Percentiles rank a stretch among this genome's conserved stretches.
phyloP scores from a whole-genome alignment of 2,329 filamentous ascomycete genomes.

The Fusarium sp. region DNA sequence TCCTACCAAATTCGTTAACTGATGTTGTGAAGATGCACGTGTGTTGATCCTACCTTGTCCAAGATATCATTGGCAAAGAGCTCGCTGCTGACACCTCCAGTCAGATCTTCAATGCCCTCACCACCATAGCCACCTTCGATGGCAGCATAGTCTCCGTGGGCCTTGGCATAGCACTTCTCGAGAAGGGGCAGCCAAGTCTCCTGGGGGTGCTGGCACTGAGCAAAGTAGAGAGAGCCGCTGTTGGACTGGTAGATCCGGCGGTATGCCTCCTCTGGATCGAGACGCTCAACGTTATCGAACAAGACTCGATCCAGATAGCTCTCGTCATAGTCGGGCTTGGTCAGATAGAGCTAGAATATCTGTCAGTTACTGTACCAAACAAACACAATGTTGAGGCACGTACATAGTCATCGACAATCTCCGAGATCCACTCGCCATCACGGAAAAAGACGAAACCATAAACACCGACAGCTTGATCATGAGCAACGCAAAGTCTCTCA shows the following conservation, averaged over 20 bases:
- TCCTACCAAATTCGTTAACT: conserved; percentile 38
- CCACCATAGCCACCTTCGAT: conserved; percentile 78
- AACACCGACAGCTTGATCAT: conserved; percentile 79
- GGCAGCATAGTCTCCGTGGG: conserved; percentile 80
- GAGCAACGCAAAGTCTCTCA: conserved; percentile 78
- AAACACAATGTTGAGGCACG: not conserved
- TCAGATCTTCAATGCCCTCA: conserved; percentile 70
- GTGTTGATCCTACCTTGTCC: conserved; percentile 69
- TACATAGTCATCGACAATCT: conserved; percentile 68
- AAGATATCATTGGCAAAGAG: conserved; percentile 76
- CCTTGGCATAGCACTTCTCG: conserved; percentile 85
- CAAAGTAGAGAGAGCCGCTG: conserved; percentile 80
- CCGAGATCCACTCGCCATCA: conserved; percentile 78
- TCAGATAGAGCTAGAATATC: conserved; percentile 59
- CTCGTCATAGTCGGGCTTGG: conserved; percentile 72
- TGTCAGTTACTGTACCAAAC: not conserved
- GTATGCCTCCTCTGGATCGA: conserved; percentile 69
- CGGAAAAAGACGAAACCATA: conserved; percentile 89
- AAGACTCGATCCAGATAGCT: conserved; percentile 59
- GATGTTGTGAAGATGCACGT: not conserved
- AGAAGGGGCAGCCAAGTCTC: conserved; percentile 85
- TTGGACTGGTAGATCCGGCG: conserved; percentile 79
- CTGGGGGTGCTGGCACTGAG: conserved; percentile 78
- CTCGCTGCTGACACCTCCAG: conserved; percentile 75
- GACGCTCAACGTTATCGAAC: conserved; percentile 58